These are phyloP conservation scores for Chaetomium fimeti DNA, from an alignment of 495 filamentous ascomycete species.

Conservation along the genomic window DNA sequence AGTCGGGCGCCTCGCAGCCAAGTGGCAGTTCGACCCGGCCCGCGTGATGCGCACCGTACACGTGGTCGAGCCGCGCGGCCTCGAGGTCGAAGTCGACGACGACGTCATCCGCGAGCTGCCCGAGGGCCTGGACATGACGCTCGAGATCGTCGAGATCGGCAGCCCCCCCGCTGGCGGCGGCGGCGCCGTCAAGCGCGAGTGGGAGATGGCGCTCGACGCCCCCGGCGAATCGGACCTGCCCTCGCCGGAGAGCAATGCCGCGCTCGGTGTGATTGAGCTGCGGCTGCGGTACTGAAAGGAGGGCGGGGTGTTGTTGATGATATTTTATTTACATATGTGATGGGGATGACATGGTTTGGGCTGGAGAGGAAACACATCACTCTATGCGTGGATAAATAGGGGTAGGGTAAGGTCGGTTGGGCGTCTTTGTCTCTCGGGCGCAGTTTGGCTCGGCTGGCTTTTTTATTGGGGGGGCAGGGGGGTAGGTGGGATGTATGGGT, in stretches of 20 bases:
- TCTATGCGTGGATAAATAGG: too few relatives aligned
- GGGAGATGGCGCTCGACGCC: slow-evolving; percentile 53
- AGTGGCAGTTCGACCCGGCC: slow-evolving; percentile 72
- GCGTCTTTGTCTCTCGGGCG: too few relatives aligned
- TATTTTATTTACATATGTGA: neutral
- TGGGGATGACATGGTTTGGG: too few relatives aligned
- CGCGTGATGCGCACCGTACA: slow-evolving; percentile 68
- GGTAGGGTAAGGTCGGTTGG: too few relatives aligned
- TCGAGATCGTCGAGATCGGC: slow-evolving; percentile 48
- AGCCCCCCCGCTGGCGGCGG: slow-evolving; percentile 22
- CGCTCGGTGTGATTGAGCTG: slow-evolving; percentile 41
- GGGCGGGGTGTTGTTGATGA: neutral
- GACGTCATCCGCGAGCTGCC: slow-evolving; percentile 81
- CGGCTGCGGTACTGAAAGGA: slow-evolving; percentile 47
- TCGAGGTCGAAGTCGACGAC: slow-evolving; percentile 86
- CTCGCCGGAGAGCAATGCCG: slow-evolving; percentile 32
- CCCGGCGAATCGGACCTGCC: slow-evolving; percentile 41
- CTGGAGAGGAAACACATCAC: too few relatives aligned
- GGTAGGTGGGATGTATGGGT: slow-evolving; percentile 1
- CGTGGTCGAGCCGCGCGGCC: slow-evolving; percentile 61
- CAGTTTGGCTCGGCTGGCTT: too few relatives aligned
- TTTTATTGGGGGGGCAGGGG: neutral
- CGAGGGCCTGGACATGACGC: slow-evolving; percentile 86
- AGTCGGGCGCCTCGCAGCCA: slow-evolving; percentile 65
- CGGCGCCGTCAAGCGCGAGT: slow-evolving; percentile 46